These are phyloP conservation scores for Piloderma croceum DNA, from an alignment of 768 basidiomycete genomes.

Conservation along the genomic window DNA sequence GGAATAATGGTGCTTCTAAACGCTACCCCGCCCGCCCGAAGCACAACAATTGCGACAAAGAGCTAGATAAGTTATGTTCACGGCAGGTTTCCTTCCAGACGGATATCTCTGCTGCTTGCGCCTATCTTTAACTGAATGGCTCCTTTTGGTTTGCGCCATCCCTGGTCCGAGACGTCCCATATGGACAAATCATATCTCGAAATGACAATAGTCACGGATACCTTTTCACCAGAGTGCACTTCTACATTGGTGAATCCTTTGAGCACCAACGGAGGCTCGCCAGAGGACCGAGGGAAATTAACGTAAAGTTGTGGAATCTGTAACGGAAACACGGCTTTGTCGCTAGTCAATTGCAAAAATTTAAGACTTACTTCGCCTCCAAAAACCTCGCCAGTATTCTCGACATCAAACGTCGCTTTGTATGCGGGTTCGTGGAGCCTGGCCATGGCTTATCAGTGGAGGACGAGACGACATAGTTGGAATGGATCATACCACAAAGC, in stretches of 20 bases:
- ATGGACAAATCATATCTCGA: constrained; percentile 68
- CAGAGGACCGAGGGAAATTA: constrained; percentile 54
- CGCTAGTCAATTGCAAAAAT: neutral
- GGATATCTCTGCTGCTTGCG: constrained; percentile 59
- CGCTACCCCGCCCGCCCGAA: too few species aligned
- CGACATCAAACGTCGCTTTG: constrained; percentile 56
- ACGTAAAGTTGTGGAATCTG: constrained; percentile 75
- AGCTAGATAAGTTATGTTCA: too few species aligned
- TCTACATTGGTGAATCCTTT: constrained; percentile 64
- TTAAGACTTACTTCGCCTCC: constrained; percentile 57
- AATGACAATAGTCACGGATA: constrained; percentile 47
- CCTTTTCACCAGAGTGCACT: constrained; percentile 41
- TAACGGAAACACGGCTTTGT: constrained; percentile 2
- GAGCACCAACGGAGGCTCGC: constrained; percentile 67
- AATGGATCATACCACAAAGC: constrained; percentile 47
- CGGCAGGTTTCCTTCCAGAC: constrained; percentile 40
- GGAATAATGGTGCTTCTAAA: too few species aligned
- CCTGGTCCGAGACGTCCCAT: constrained; percentile 71
- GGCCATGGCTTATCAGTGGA: neutral
- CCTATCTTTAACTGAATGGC: constrained; percentile 59
- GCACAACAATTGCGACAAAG: too few species aligned
- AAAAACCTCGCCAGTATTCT: constrained; percentile 54
- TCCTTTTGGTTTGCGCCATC: constrained; percentile 68
- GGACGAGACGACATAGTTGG: neutral
- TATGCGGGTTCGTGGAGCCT: constrained; percentile 66